Evolutionary conservation across 139 green algal species (phyloP).

Genomic region (Mesotaenium endlicherianum): DNA sequence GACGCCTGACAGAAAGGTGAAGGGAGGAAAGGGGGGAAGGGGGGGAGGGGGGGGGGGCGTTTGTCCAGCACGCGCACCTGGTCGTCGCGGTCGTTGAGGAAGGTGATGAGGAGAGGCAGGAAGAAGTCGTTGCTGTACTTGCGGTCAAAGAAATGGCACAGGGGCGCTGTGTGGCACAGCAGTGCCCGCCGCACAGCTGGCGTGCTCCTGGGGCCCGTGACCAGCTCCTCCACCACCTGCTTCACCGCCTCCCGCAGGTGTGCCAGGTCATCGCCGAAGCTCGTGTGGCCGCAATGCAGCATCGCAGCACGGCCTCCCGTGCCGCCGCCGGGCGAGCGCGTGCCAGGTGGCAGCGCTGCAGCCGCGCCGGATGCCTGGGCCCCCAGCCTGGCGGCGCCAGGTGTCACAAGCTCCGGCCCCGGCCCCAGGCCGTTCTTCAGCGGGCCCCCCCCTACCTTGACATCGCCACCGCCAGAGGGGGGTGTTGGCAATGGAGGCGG

Average conservation of each 20-base stretch:
- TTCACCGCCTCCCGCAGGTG: slow-evolving; percentile 64
- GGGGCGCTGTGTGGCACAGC: slow-evolving; percentile 47
- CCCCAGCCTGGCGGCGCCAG: background rate
- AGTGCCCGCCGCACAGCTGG: slow-evolving; percentile 54
- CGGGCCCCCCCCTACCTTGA: too few species aligned
- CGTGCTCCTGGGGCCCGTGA: slow-evolving; percentile 65
- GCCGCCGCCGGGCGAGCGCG: background rate
- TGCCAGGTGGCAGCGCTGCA: too few species aligned
- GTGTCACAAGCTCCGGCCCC: background rate
- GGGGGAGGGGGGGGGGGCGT: too few species aligned
- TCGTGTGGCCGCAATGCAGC: background rate
- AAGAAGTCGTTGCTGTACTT: slow-evolving; percentile 76
- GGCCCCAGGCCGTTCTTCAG: slow-evolving; percentile 46
- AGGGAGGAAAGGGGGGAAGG: too few species aligned
- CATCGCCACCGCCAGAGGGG: background rate
- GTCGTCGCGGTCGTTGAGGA: slow-evolving; percentile 86
- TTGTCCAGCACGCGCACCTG: slow-evolving; percentile 72
- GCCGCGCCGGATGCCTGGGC: too few species aligned
- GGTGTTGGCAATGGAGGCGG: too few species aligned
- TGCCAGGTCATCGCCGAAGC: slow-evolving; percentile 57
- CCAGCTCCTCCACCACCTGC: slow-evolving; percentile 66
- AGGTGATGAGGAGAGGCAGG: slow-evolving; percentile 89
- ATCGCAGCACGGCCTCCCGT: background rate
- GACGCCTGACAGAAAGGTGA: too few species aligned
- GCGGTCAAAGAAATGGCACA: slow-evolving; percentile 60